phyloP scores from a whole-genome alignment of 1,284 basidiomycete genomes.

The Ganoderma multipileum region DNA sequence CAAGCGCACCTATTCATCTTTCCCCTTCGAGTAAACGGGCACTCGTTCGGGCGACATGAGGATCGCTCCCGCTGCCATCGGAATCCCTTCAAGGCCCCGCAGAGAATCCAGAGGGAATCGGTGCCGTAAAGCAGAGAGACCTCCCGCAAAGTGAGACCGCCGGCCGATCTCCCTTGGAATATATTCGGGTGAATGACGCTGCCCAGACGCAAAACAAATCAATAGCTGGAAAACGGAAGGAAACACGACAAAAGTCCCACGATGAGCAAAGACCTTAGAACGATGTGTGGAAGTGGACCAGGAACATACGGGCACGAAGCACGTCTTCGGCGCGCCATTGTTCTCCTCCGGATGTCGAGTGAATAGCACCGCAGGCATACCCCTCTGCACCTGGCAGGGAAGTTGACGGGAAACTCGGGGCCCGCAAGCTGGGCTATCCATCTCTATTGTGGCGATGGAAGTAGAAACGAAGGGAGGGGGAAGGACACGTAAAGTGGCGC shows the following conservation, averaged over 20 bases:
- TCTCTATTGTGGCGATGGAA: neutral
- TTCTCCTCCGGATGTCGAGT: neutral
- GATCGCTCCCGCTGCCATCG: neutral
- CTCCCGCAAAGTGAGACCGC: neutral
- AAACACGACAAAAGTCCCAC: neutral
- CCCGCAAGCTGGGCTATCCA: neutral
- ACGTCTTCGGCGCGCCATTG: neutral
- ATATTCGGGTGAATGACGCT: neutral
- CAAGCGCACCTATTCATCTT: neutral
- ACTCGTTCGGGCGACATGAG: neutral
- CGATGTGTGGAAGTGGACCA: neutral
- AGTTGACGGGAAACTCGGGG: neutral
- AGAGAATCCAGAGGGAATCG: neutral
- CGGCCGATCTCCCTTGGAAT: neutral
- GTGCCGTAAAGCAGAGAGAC: neutral
- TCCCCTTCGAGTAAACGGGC: neutral
- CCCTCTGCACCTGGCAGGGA: neutral
- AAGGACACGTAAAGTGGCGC: neutral
- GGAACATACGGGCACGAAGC: neutral
- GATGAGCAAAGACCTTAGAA: neutral
- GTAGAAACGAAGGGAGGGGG: neutral
- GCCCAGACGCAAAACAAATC: neutral
- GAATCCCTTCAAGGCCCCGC: neutral
- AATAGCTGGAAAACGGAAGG: neutral
- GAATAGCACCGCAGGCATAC: neutral